phyloP scores from a whole-genome alignment of 1,284 basidiomycete genomes.

The Singerocomus inundabilis region DNA sequence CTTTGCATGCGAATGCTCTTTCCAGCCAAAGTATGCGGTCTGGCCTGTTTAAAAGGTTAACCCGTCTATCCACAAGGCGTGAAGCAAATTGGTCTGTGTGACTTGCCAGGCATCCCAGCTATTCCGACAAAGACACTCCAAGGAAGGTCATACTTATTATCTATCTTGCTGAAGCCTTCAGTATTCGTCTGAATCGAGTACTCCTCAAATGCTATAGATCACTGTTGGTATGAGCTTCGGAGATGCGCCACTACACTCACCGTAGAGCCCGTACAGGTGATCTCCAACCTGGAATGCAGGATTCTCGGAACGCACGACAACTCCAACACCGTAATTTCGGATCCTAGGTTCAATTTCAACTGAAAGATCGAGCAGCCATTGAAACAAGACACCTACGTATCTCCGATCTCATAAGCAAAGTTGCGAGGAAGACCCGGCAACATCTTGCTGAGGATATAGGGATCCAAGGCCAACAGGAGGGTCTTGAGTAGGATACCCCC shows the following conservation, averaged over 20 bases:
- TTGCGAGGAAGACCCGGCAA: neutral
- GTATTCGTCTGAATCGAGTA: constrained; percentile 9
- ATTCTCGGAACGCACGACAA: constrained; percentile 21
- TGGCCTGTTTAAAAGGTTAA: neutral
- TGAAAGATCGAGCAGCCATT: neutral
- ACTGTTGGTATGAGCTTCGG: neutral
- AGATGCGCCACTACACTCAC: constrained; percentile 6
- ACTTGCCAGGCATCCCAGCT: constrained; percentile 11
- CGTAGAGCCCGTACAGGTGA: constrained; percentile 10
- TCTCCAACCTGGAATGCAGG: constrained; percentile 14
- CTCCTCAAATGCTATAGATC: constrained; percentile 19
- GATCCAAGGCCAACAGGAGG: constrained; percentile 16
- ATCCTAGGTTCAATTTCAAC: constrained; percentile 1
- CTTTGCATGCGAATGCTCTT: constrained; percentile 20
- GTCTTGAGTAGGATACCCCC: constrained; percentile 20
- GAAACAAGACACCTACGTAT: constrained; percentile 5
- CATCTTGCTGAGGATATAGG: constrained; percentile 8
- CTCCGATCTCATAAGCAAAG: constrained; percentile 3
- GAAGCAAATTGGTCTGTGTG: no score
- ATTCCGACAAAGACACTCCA: constrained; percentile 18
- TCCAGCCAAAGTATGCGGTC: constrained; percentile 25
- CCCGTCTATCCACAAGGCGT: no score
- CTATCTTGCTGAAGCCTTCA: constrained; percentile 5
- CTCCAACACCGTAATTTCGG: neutral
- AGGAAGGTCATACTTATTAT: constrained; percentile 20